Evolutionary conservation across 2,329 filamentous ascomycete species (phyloP), one percentile per base, ranked within the genome.

Genomic region (Neofusicoccum parvum): DNA sequence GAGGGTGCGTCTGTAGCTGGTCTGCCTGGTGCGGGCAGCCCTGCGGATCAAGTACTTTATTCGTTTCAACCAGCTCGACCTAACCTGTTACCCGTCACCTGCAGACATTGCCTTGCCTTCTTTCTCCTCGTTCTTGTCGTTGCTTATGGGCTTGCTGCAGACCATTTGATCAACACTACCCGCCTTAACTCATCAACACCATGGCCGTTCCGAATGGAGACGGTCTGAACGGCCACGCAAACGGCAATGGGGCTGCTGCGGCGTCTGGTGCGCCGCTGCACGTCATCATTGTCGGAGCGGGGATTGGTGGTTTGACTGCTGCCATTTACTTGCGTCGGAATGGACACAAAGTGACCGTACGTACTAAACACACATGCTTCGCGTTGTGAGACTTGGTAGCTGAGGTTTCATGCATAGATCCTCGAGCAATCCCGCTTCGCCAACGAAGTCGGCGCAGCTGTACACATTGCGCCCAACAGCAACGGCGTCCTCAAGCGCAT

Each of bases 401-500:
- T 27, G 0, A 56, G 41, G 11, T n/a, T 1, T 17, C 1, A 5
- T 12, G 7, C n/a, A 34, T 53, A 86, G 82, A 66, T 88, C 0
- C 84, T 81, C 58, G 86, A 89, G 69, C 82, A 86, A 70, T 87
- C 86, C 0, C 76, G 78, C 2, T 82, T 88, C 37, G 82, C 83
- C 14, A 82, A 78, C 60, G 87, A 89, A 72, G 75, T 81, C 1
- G 87, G 87, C 0, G 87, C 87, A 3, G 87, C 87, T 0, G 81
- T 90, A 23, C 86, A 89, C 69, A 72, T 90, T 3, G 82, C 85
- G 0, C 86, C 88, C 1, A 90, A 90, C 69, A 78, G 82, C 2
- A 87, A 88, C 72, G 85, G 86, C 0, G 73, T 89, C 3, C 76
- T 90, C 3, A 73, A 75, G 14, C 74, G 80, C 43, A 73, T 84